These are phyloP conservation scores for Coemansia sp. DNA, from an alignment of 192 early-diverging fungal genomes.

Conservation along the genomic window DNA sequence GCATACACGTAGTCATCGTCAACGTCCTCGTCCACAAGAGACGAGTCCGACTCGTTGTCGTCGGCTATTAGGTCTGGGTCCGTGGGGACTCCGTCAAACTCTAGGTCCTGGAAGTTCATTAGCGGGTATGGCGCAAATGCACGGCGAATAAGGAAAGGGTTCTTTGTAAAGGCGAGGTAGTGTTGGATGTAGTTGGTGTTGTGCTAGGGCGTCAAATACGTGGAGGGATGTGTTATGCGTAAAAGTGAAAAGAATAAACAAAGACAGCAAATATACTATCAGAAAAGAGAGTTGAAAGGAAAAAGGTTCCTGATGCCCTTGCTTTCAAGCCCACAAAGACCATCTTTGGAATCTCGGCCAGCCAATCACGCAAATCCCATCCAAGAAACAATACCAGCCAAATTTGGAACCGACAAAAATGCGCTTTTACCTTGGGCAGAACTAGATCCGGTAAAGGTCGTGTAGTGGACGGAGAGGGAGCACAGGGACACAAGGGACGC, in stretches of 20 bases:
- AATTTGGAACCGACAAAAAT: no score
- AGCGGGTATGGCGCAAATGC: neutral
- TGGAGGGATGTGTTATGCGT: no score
- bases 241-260: neutral
- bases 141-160: neutral
- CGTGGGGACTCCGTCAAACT: slow-evolving; percentile 50
- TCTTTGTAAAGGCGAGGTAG: neutral
- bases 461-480: no score
- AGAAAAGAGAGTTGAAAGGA: slow-evolving; percentile 1
- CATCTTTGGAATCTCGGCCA: no score
- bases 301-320: neutral
- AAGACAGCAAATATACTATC: neutral
- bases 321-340: neutral
- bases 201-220: neutral
- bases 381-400: neutral
- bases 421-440: no score
- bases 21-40: slow-evolving; percentile 55
- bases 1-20: slow-evolving; percentile 70
- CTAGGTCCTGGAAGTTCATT: slow-evolving; percentile 52
- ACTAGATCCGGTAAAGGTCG: no score
- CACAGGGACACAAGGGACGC: no score
- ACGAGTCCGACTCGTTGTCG: slow-evolving; percentile 43
- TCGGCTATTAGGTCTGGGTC: slow-evolving; percentile 32
- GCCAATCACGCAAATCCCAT: neutral
- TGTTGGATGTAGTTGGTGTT: neutral